phyloP scores from a whole-genome alignment of 768 basidiomycete genomes.

The Rossbeevera mucosa region DNA sequence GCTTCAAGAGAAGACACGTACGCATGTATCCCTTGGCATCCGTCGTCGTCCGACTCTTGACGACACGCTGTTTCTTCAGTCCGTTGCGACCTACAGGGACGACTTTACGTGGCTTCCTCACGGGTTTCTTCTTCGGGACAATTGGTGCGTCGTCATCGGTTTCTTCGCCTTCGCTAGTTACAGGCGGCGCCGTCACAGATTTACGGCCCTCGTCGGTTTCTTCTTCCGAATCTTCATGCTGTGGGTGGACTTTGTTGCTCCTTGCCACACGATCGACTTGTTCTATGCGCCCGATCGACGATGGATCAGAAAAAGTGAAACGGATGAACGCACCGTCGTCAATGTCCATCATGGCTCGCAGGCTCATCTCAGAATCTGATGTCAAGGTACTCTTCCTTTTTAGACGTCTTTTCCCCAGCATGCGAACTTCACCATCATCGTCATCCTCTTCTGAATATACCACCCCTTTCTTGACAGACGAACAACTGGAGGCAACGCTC shows the following conservation, averaged over 20 bases:
- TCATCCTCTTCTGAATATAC: slow-evolving; percentile 43
- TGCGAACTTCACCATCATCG: slow-evolving; percentile 35
- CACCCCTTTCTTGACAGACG: slow-evolving; percentile 41
- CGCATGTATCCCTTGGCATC: slow-evolving; percentile 74
- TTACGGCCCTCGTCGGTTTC: slow-evolving; percentile 32
- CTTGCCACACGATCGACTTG: slow-evolving; percentile 23
- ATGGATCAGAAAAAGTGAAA: slow-evolving; percentile 6
- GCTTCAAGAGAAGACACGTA: slow-evolving; percentile 39
- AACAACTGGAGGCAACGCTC: background rate
- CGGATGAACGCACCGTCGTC: slow-evolving; percentile 56
- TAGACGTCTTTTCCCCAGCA: slow-evolving; percentile 21
- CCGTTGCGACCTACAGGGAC: slow-evolving; percentile 78
- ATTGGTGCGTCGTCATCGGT: slow-evolving; percentile 25
- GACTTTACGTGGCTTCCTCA: slow-evolving; percentile 48
- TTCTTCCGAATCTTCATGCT: slow-evolving; percentile 25
- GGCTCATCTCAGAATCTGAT: slow-evolving; percentile 43
- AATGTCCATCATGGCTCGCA: slow-evolving; percentile 70
- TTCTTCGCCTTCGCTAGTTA: slow-evolving; percentile 27
- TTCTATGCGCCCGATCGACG: slow-evolving; percentile 15
- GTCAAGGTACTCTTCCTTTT: slow-evolving; percentile 34
- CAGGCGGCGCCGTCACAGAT: slow-evolving; percentile 26
- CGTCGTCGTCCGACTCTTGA: slow-evolving; percentile 50
- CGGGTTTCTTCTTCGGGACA: slow-evolving; percentile 30
- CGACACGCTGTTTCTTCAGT: slow-evolving; percentile 63
- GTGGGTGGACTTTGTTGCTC: slow-evolving; percentile 12